phyloP scores from a whole-genome alignment of 108 stramenopile species.

The Cyclotella baltica region DNA sequence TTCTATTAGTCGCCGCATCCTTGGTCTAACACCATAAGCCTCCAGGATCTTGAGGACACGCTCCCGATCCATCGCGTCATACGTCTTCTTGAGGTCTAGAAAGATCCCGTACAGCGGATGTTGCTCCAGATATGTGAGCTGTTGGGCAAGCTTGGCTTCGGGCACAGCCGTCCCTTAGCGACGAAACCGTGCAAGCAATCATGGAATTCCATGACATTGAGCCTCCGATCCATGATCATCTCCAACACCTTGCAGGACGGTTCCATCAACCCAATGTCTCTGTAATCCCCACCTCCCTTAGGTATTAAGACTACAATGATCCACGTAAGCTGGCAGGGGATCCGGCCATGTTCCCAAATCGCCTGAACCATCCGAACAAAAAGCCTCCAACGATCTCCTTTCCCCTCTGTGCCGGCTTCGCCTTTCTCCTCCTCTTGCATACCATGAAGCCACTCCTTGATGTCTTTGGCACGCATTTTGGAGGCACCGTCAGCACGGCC shows the following conservation, averaged over 20 bases:
- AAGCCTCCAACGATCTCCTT: not conserved
- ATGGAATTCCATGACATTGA: conserved; percentile 1
- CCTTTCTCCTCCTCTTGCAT: not conserved
- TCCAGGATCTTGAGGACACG: conserved; percentile 9
- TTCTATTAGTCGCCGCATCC: conserved; percentile 1
- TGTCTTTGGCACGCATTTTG: not conserved
- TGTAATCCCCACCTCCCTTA: conserved; percentile 11
- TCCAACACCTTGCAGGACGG: conserved; percentile 14
- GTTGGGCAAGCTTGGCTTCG: not conserved
- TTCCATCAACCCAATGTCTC: conserved; percentile 33
- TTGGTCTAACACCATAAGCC: conserved; percentile 14
- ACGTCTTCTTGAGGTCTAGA: not conserved
- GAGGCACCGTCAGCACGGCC: too few species aligned
- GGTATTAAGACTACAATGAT: conserved; percentile 15
- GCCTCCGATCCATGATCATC: conserved; percentile 19
- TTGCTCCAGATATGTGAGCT: not conserved
- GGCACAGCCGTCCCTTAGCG: not conserved
- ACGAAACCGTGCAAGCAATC: conserved; percentile 6
- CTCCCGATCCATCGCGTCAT: not conserved
- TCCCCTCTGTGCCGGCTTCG: not conserved
- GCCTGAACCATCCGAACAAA: not conserved
- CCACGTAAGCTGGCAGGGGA: conserved; percentile 12
- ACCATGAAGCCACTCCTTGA: not conserved
- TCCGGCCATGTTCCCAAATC: conserved; percentile 10
- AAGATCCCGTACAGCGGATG: not conserved